Percentiles rank a stretch among this genome's conserved stretches.
Conservation (phyloP, 257 asterid species). For the Solanum chilense region DNA sequence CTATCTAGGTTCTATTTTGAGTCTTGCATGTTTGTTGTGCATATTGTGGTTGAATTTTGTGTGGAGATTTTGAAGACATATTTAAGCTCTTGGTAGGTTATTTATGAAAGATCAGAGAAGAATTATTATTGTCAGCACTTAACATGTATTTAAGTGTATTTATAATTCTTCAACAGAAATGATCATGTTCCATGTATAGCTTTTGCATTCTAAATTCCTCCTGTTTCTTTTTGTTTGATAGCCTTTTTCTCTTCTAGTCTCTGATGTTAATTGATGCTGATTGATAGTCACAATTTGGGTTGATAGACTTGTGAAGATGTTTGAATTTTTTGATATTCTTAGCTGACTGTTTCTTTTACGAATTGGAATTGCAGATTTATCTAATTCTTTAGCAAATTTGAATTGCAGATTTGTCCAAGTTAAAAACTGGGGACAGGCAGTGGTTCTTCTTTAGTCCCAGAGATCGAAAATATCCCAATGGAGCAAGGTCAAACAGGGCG, state of each 20-base stretch:
- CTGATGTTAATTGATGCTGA: neutral
- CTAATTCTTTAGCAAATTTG: conserved; percentile 17
- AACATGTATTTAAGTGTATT: neutral
- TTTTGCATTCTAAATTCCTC: neutral
- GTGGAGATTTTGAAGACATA: neutral
- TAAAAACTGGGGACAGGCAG: conserved; percentile 80
- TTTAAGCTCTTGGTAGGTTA: neutral
- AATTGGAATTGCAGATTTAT: conserved; percentile 41
- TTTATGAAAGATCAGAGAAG: neutral
- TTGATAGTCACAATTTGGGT: neutral
- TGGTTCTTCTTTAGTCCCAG: conserved; percentile 95
- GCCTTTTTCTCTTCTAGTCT: neutral
- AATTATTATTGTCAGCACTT: neutral
- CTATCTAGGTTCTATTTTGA: neutral
- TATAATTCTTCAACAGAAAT: neutral
- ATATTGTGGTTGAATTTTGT: neutral
- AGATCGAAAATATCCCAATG: conserved; percentile 85
- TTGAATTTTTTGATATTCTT: neutral
- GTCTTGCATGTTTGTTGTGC: neutral
- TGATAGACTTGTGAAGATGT: neutral
- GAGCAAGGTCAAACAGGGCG: conserved; percentile 73
- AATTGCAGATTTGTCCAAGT: conserved; percentile 63
- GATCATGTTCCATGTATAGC: neutral
- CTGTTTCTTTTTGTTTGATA: neutral
- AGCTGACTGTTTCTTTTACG: neutral